Conservation (phyloP, 495 filamentous ascomycete species). For the Penicillium bialowiezense region DNA sequence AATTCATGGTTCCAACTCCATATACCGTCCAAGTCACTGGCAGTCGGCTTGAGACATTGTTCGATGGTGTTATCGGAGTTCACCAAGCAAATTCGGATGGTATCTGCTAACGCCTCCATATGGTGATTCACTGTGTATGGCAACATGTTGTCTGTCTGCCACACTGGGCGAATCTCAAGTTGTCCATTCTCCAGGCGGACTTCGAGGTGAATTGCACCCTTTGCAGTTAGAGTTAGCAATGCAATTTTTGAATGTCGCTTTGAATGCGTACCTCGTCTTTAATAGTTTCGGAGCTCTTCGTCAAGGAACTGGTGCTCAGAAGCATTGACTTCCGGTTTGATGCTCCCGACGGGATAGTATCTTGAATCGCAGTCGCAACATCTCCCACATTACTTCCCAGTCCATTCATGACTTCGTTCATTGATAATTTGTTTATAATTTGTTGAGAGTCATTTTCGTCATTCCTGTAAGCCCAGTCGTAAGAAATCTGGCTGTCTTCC, state of each 20-base stretch:
- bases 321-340: constrained; percentile 19
- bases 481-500: constrained; percentile 36
- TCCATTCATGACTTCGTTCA: constrained; percentile 21
- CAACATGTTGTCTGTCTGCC: constrained; percentile 27
- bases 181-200: constrained; percentile 16
- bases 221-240: constrained; percentile 1
- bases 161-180: constrained; percentile 28
- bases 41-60: constrained; percentile 22
- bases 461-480: constrained; percentile 35
- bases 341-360: constrained; percentile 12
- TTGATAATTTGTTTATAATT: constrained; percentile 11
- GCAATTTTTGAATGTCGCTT: background rate
- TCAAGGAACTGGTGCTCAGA: constrained; percentile 30
- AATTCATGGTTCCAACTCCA: constrained; percentile 34
- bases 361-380: constrained; percentile 15
- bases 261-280: constrained; percentile 25
- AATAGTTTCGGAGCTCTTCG: constrained; percentile 8
- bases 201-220: constrained; percentile 29
- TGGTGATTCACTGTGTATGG: constrained; percentile 32
- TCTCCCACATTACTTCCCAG: constrained; percentile 24
- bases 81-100: constrained; percentile 25
- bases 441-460: background rate
- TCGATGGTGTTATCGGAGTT: constrained; percentile 20
- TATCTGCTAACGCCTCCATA: constrained; percentile 30
- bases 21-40: constrained; percentile 29